phyloP scores from a whole-genome alignment of 2,329 filamentous ascomycete species.

The Fusarium sp. region DNA sequence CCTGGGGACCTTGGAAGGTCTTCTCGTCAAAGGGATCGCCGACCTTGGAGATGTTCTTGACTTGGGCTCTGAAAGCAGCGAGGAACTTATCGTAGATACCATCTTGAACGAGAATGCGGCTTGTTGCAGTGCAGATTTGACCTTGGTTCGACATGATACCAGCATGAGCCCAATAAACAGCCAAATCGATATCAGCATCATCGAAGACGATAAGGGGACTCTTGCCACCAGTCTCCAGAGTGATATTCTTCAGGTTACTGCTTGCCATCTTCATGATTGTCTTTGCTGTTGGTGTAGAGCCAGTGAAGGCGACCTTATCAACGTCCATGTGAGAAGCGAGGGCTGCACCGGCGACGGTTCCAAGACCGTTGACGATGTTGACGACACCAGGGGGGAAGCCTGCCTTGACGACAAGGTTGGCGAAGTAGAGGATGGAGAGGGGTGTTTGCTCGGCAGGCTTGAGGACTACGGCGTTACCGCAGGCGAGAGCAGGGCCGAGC shows the following conservation, averaged over 20 bases:
- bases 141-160: slow-evolving; percentile 69
- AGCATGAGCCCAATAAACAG: slow-evolving; percentile 66
- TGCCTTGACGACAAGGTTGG: slow-evolving; percentile 73
- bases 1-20: slow-evolving; percentile 79
- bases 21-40: slow-evolving; percentile 75
- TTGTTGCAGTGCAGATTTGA: slow-evolving; percentile 73
- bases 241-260: slow-evolving; percentile 72
- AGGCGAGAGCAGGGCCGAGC: slow-evolving; percentile 74
- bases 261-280: slow-evolving; percentile 80
- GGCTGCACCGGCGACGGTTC: slow-evolving; percentile 72
- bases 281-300: slow-evolving; percentile 75
- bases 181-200: slow-evolving; percentile 73
- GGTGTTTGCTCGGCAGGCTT: slow-evolving; percentile 76
- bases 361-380: slow-evolving; percentile 79
- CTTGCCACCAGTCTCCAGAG: slow-evolving; percentile 74
- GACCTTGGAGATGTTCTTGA: slow-evolving; percentile 62
- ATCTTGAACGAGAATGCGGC: slow-evolving; percentile 71
- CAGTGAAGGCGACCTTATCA: slow-evolving; percentile 83
- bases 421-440: slow-evolving; percentile 71
- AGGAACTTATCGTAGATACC: slow-evolving; percentile 71
- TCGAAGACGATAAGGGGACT: slow-evolving; percentile 71
- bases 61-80: slow-evolving; percentile 13
- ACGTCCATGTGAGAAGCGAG: slow-evolving; percentile 74
- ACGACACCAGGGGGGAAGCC: slow-evolving; percentile 82
- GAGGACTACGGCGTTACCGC: slow-evolving; percentile 70